A percentile compares a stretch with the other conserved stretches of the same genome.
phyloP scores from a whole-genome alignment of 371 early-diverging fungal species.

The Rhizopus microsporus region DNA sequence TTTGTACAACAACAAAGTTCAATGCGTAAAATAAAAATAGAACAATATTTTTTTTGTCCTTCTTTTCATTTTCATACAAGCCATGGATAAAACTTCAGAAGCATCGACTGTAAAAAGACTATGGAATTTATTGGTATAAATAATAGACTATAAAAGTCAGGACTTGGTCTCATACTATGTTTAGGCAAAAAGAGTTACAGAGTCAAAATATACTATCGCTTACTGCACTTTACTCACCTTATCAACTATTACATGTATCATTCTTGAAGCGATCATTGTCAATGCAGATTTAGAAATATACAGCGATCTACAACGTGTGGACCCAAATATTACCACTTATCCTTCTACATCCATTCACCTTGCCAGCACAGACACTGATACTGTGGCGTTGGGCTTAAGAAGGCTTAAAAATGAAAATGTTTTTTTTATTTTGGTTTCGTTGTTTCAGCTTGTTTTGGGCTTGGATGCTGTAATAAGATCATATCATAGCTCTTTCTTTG shows the following conservation, averaged over 20 bases:
- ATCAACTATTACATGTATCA: conserved; percentile 39
- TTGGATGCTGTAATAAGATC: conserved; percentile 47
- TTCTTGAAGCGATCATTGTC: conserved; percentile 42
- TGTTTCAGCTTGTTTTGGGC: conserved; percentile 50
- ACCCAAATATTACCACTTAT: conserved; percentile 7
- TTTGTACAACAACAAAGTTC: too few relatives aligned
- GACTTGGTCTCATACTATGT: background rate
- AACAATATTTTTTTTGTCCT: too few relatives aligned
- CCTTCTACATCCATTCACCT: background rate
- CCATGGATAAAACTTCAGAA: too few relatives aligned
- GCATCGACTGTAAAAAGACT: too few relatives aligned
- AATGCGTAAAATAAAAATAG: too few relatives aligned
- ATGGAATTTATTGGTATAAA: too few relatives aligned
- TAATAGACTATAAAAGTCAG: too few relatives aligned
- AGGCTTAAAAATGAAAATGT: conserved; percentile 51
- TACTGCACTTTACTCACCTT: conserved; percentile 28
- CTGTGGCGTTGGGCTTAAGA: conserved; percentile 21
- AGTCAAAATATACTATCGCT: conserved; percentile 34
- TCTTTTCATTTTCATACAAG: too few relatives aligned
- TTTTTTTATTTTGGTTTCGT: conserved; percentile 45
- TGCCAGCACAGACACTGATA: conserved; percentile 16
- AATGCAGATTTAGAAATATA: conserved; percentile 31
- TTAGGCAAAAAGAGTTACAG: conserved; percentile 27
- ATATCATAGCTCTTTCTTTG: background rate
- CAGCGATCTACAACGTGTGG: conserved; percentile 14